These are phyloP conservation scores for Annona cherimola DNA, from an alignment of 164 flowering plant species.

Conservation along the genomic window DNA sequence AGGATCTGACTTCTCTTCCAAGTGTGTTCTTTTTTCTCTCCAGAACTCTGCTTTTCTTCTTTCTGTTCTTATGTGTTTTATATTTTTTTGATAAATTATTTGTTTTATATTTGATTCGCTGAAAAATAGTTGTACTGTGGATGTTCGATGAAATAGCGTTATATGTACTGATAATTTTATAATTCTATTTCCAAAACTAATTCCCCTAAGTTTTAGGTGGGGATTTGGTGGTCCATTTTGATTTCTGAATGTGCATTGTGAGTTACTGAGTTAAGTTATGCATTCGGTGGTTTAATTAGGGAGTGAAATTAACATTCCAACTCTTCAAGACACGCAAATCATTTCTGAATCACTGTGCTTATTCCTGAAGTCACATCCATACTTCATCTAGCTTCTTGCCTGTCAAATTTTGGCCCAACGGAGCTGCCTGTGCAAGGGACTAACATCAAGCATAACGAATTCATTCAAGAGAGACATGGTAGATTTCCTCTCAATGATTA, in stretches of 20 bases:
- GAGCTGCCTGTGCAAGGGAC: no score
- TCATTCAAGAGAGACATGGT: no score
- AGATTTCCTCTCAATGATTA: no score
- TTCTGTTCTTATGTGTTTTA: background rate
- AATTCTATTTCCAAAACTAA: background rate
- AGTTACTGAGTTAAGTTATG: background rate
- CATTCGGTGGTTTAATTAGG: background rate
- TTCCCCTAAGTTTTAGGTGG: background rate
- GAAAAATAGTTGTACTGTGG: background rate
- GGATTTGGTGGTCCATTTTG: background rate
- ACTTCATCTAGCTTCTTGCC: no score
- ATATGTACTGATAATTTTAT: background rate
- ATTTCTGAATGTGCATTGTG: background rate
- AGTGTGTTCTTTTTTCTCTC: constrained; percentile 27
- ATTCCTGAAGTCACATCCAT: no score
- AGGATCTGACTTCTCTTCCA: constrained; percentile 32
- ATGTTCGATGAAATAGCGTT: background rate
- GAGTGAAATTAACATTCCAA: background rate
- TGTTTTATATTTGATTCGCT: background rate
- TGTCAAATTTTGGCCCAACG: no score
- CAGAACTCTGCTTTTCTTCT: background rate
- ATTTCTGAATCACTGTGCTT: no score
- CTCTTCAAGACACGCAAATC: no score
- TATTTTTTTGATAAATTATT: background rate
- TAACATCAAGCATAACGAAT: no score